Base-by-base conservation (phyloP, 2,329 filamentous ascomycete species). In the Plectosphaerella sp. region DNA sequence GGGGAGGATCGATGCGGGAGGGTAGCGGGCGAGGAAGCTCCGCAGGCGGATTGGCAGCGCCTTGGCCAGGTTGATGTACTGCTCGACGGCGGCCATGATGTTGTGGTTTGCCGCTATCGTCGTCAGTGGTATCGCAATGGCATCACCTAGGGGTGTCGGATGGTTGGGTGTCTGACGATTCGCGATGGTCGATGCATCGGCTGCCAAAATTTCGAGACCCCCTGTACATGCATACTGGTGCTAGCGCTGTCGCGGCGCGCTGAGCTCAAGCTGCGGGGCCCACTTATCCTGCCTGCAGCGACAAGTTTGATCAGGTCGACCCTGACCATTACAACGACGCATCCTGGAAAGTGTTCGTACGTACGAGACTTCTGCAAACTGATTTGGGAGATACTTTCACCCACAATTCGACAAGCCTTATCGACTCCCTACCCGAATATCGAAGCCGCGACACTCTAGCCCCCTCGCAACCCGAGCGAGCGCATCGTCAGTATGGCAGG, bases 11-110 rank as follows among this genome's bases (percentile, higher is more conserved):
- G 80, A 70, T 49, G 74, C 80, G 47, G 93, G 91, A 42, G 94
- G 94, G 70, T 93, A 97, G 59, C 89, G 88, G 52, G 88, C 87
- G 71, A 99, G 88, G 80, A 99, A 97, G 63, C 85, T 84, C 65
- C 88, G 82, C 45, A 99, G 82, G 41, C 87, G 87, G 50, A 82
- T 76, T 9, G 91, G 94, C 41, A 97, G 83, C 59, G 81, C 76
- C 71, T 86, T 83, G 55, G 88, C 88, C 53, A 91, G 77, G 62
- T 77, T 73, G 58, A 83, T 67, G 58, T 75, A 73, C 48, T 72
- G 60, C 52, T 56, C 51, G 9, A 45, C 25, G 18, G 51, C 43
- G 22, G 48, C 53, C 55, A 57, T 57, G 16, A 16, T 37, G 49
- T 33, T 41, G 37, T 42, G 20, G 12, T 20, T 35, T 12, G 41